Evolutionary conservation across 2,329 filamentous ascomycete genomes (phyloP), one percentile per base, ranked within the genome.

Genomic region (Sporothrix inflata): DNA sequence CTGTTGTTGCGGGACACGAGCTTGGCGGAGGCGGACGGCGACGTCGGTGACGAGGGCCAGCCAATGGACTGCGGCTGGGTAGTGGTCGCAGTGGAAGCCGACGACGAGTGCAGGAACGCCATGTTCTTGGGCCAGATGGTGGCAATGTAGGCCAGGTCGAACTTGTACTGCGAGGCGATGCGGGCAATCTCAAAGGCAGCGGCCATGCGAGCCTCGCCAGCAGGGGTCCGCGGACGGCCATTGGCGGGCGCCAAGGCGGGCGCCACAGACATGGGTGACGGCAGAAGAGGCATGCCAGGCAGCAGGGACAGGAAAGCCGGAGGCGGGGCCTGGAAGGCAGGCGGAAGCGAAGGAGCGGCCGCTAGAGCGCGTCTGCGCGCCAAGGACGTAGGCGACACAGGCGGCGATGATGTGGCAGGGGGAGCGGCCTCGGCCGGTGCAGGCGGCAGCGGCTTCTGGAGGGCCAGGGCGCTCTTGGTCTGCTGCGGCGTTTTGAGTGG

Each of bases 121-220:
- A 78, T 77, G 49, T 77, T 74, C 49, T 77, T 81, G 3, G 87
- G 87, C 87, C 87, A 89, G 16, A 89, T 79, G 74, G 86, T 88
- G 74, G 89, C 84, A 40, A 89, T 83, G 74, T 89, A 90, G 14
- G 89, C 82, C 30, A 89, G 81, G 74, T 88, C 86, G 69, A 90
- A 88, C 70, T 86, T 82, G 77, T 88, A 88, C 70, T 84, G 84
- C 4, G 81, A 83, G 5, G 88, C 87, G 51, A 90, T 87, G 42
- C 85, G 82, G 0, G 86, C 86, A 8, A 86, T 85, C 77, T 87
- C 84, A 63, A 87, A 84, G 8, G 87, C 87, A 2, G 86, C 87
- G 0, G 82, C 80, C 21, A 83, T 80, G 16, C 84, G 84, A 14
- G 84, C 83, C 0, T 85, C 83, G n/a, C 84, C 83, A 1, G 82